A percentile compares a stretch with the other conserved stretches of the same genome.
Conservation (phyloP, 768 basidiomycete species). For the Agrocybe chaxingu region DNA sequence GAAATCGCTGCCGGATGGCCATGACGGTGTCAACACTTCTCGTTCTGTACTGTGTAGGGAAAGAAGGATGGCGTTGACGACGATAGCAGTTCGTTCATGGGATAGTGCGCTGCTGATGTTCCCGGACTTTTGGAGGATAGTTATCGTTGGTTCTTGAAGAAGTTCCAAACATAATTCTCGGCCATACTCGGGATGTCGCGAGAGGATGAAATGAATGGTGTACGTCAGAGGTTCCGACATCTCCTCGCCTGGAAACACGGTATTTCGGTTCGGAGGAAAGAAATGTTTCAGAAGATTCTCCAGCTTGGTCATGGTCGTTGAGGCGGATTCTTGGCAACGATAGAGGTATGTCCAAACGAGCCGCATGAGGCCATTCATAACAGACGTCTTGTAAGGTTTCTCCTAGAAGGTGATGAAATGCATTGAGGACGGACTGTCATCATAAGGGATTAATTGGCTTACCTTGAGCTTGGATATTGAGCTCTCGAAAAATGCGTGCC, state of each 20-base stretch:
- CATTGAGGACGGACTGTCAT: background rate
- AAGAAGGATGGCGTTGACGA: slow-evolving; percentile 72
- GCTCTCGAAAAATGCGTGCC: slow-evolving; percentile 70
- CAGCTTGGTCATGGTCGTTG: slow-evolving; percentile 77
- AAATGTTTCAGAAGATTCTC: slow-evolving; percentile 73
- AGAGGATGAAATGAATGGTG: slow-evolving; percentile 78
- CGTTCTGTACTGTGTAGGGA: slow-evolving; percentile 71
- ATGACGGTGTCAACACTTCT: slow-evolving; percentile 65
- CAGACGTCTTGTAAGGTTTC: slow-evolving; percentile 60
- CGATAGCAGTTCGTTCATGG: slow-evolving; percentile 72
- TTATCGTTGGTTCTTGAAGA: slow-evolving; percentile 64
- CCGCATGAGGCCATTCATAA: slow-evolving; percentile 81
- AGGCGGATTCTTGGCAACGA: slow-evolving; percentile 81
- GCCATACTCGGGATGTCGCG: slow-evolving; percentile 83
- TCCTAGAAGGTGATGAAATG: slow-evolving; percentile 52
- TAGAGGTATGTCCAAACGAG: slow-evolving; percentile 95
- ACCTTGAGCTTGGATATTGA: slow-evolving; percentile 82
- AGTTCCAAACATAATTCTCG: slow-evolving; percentile 78
- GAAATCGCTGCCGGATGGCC: slow-evolving; percentile 80
- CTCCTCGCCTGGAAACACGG: slow-evolving; percentile 67
- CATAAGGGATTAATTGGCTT: background rate
- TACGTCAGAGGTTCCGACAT: slow-evolving; percentile 74
- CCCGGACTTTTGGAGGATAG: slow-evolving; percentile 34
- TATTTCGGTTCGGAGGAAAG: slow-evolving; percentile 68
- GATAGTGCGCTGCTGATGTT: slow-evolving; percentile 45